Conservation (phyloP, 2,329 filamentous ascomycete genomes). For the Aspergillus arachidicola region DNA sequence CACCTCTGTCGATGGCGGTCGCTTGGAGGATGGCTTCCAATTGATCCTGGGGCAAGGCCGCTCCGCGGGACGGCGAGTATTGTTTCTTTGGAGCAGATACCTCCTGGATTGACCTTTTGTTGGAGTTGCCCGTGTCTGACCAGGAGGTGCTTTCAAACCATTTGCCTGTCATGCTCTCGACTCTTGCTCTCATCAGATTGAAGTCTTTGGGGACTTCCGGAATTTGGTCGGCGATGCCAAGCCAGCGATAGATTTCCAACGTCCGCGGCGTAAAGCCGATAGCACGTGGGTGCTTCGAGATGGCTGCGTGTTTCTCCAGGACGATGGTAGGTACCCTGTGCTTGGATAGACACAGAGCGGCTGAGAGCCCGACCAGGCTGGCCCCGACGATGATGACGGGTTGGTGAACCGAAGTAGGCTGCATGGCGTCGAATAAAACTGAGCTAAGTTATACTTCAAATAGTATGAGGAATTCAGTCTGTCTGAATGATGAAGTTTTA, state of each 20-base stretch:
- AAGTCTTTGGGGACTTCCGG: constrained; percentile 20
- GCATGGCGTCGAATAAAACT: not conserved
- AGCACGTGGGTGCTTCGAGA: constrained; percentile 42
- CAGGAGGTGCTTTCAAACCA: constrained; percentile 25
- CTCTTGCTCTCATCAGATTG: constrained; percentile 24
- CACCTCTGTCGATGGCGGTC: constrained; percentile 35
- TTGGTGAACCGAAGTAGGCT: not conserved
- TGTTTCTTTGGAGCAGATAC: constrained; percentile 19
- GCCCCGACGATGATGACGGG: constrained; percentile 44
- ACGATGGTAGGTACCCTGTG: constrained; percentile 36
- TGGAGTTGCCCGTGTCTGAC: constrained; percentile 13
- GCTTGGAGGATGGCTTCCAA: constrained; percentile 44
- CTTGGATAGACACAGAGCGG: constrained; percentile 40
- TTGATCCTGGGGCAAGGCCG: constrained; percentile 42
- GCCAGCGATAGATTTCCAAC: constrained; percentile 38
- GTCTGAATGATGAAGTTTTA: not conserved
- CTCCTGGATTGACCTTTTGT: not conserved
- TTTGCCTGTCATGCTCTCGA: constrained; percentile 22
- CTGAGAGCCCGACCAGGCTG: constrained; percentile 44
- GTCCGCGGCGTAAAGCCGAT: constrained; percentile 42
- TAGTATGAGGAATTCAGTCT: not conserved
- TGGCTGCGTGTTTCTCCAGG: constrained; percentile 40
- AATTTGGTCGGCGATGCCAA: constrained; percentile 31
- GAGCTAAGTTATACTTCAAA: not conserved
- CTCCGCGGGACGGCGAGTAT: constrained; percentile 28